Conservation (phyloP, 169 alveolate genomes). For the Miamiensis avidus region DNA sequence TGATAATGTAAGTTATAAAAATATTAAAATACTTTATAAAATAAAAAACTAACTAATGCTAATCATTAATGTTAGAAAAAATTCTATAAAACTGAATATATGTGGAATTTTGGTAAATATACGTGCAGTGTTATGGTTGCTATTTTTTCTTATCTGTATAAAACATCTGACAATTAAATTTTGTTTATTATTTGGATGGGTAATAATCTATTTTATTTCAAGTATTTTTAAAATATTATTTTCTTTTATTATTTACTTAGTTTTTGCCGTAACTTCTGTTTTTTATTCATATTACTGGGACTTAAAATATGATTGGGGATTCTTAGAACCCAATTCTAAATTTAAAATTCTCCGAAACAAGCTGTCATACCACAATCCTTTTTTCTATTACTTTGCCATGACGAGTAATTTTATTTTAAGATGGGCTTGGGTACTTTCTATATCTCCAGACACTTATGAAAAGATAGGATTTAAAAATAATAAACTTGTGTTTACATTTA, state of each 20-base stretch:
- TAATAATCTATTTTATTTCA: too few relatives aligned
- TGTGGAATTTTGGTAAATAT: constrained; percentile 15
- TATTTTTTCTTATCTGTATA: constrained; percentile 1
- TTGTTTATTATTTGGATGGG: background rate
- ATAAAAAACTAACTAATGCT: too few relatives aligned
- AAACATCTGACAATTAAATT: background rate
- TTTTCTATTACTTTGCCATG: constrained; percentile 27
- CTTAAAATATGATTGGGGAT: constrained; percentile 39
- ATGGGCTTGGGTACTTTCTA: constrained; percentile 38
- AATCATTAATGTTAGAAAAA: background rate
- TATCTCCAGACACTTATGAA: constrained; percentile 27
- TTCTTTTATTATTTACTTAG: background rate
- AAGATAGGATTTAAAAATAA: constrained; percentile 12
- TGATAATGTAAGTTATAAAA: background rate
- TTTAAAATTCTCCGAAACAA: constrained; percentile 22
- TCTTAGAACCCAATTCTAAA: constrained; percentile 20
- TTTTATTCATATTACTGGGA: constrained; percentile 36
- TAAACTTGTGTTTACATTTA: constrained; percentile 27
- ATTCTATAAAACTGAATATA: constrained; percentile 8
- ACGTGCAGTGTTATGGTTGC: background rate
- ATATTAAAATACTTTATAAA: too few relatives aligned
- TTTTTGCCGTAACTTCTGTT: constrained; percentile 24
- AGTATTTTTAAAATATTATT: too few relatives aligned
- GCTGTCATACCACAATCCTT: constrained; percentile 27
- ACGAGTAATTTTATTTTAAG: constrained; percentile 25